A percentile compares a stretch with the other conserved stretches of the same genome.
phyloP scores from a whole-genome alignment of 768 basidiomycete genomes.

The Dacryopinax primogenitus region DNA sequence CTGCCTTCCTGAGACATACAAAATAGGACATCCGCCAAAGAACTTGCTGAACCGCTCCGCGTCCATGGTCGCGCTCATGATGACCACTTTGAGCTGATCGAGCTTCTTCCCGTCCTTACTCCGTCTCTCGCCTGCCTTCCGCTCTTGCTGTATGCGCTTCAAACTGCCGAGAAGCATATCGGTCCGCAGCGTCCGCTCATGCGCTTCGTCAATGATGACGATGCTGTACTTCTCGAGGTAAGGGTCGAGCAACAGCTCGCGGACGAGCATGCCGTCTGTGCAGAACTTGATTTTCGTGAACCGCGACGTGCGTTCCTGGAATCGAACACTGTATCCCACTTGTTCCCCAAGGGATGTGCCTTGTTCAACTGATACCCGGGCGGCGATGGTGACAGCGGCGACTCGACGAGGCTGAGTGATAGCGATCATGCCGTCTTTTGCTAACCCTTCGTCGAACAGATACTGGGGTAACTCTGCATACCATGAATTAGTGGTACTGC shows the following conservation, averaged over 20 bases:
- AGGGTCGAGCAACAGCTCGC: constrained; percentile 74
- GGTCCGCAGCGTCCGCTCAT: constrained; percentile 88
- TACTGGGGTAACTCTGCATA: constrained; percentile 87
- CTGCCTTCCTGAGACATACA: constrained; percentile 88
- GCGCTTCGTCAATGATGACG: constrained; percentile 90
- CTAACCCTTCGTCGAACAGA: constrained; percentile 65
- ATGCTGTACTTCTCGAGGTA: constrained; percentile 71
- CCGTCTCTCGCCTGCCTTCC: constrained; percentile 42
- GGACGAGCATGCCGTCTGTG: constrained; percentile 95
- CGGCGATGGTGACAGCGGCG: constrained; percentile 87
- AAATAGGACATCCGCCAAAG: constrained; percentile 66
- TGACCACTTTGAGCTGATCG: constrained; percentile 74
- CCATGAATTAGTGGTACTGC: background rate
- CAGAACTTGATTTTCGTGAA: constrained; percentile 87
- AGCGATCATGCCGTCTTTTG: constrained; percentile 61
- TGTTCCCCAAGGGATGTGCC: constrained; percentile 53
- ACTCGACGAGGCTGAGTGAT: constrained; percentile 93
- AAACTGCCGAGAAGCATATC: constrained; percentile 86
- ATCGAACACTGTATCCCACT: constrained; percentile 92
- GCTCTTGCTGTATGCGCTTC: constrained; percentile 58
- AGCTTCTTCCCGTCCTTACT: constrained; percentile 30
- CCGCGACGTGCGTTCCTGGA: constrained; percentile 64
- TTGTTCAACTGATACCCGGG: constrained; percentile 78
- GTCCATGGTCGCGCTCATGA: constrained; percentile 97
- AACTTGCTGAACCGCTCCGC: constrained; percentile 88